Evolutionary conservation across 2,329 filamentous ascomycete genomes (phyloP), one percentile per base, ranked within the genome.

Genomic region (Graphilbum sp.): DNA sequence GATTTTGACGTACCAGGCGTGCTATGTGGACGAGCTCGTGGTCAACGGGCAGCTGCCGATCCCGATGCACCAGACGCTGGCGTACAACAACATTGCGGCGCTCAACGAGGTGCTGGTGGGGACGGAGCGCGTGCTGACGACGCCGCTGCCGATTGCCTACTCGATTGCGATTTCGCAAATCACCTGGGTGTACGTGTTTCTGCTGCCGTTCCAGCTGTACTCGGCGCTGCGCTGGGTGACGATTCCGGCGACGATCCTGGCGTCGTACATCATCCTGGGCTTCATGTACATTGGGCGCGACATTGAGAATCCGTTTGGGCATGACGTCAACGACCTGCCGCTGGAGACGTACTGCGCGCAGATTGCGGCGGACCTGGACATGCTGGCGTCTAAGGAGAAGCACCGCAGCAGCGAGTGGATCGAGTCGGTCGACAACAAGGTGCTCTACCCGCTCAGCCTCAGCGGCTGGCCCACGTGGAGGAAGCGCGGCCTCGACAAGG

Each of bases 131-230:
- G 74, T 85, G n/a, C 67, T 84, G 32, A 75, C 73, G 49, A 84
- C 79, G 1, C 79, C 47, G 4, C 63, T 85, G 1, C 79, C 79
- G 1, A 65, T 79, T 40, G 79, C 79, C 27, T 85, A 85, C 61
- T 72, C 69, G 45, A 85, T 86, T 49, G 71, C 78, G 45, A 83
- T 84, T 50, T 69, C 74, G 8, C 79, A 85, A 53, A 84, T 86
- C 49, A 79, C 79, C 11, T 82, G 77, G 74, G 67, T 81, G 32
- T 86, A 85, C 56, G 72, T 83, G 36, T 60, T 80, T 43, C 61
- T 79, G 35, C 63, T 85, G 11, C 79, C 79, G 2, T 84, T 84
- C 64, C 79, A 86, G 55, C 67, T 85, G 4, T 71, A 66, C 50
- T 49, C 53, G 2, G 51, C 56, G 6, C 65, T 85, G 2, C 46